Base-by-base conservation (phyloP, 805 yeast species). In the Dipodascopsis tothii region DNA sequence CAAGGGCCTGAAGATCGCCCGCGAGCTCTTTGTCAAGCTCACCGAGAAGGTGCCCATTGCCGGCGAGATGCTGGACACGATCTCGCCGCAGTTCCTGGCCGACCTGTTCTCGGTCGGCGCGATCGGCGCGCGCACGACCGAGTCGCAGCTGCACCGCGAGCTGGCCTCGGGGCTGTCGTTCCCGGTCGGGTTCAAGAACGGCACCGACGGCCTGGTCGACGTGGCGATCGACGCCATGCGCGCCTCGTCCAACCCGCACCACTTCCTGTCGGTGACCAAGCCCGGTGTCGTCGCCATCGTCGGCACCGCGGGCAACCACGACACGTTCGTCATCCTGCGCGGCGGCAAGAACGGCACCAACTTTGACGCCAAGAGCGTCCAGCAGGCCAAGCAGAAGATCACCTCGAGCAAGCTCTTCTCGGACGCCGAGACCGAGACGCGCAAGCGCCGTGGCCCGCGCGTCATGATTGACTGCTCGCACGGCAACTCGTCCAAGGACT, bases 101-200 rank as follows among this genome's bases (percentile, higher is more conserved):
- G 98, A 90, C 65, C 77, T 90, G 56, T 82, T 90, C 74, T 84
- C 95, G 21, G 77, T 92, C 42, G 98, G 98, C 60, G 98, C 98
- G 39, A 88, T 90, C 64, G 98, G 98, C 59, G 98, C 98, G 33
- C 82, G 98, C 73, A 90, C 98, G 37, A 90, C 98, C 33, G 98
- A 90, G 71, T 87, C 96, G 33, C 98, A 90, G 71, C 77, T 90
- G 43, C 98, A 90, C 67, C 81, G 98, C 66, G 98, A 90, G 67
- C 75, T 90, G 56, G 95, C 97, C 3, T 87, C 96, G 0, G 98
- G 97, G 25, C 71, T 92, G 37, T 84, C 95, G 2, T 90, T 92
- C 86, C 98, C 98, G 35, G 86, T 90, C 47, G 98, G 98, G 42
- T 90, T 90, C 81, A 90, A 90, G 65, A 90, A 90, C 62, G 97